Conservation (phyloP, 2,329 filamentous ascomycete genomes). For the Calonectria ilicicola region DNA sequence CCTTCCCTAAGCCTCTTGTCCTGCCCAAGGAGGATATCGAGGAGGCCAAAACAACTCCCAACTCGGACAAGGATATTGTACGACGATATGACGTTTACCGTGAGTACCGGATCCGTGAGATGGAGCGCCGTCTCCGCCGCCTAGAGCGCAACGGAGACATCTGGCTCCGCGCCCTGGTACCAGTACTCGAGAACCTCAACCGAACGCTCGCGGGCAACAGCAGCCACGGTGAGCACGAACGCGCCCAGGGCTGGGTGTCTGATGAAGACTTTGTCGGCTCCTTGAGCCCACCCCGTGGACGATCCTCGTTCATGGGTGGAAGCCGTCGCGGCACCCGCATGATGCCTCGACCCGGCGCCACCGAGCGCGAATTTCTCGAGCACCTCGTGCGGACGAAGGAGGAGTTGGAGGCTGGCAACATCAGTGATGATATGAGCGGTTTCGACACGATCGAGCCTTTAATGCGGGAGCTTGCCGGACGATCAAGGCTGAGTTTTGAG, state of each 20-base stretch:
- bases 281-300: conserved; percentile 21
- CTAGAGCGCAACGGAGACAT: conserved; percentile 61
- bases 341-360: conserved; percentile 41
- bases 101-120: conserved; percentile 58
- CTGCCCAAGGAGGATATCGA: conserved; percentile 41
- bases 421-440: conserved; percentile 48
- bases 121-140: conserved; percentile 59
- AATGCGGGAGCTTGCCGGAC: conserved; percentile 57
- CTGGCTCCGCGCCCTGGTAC: conserved; percentile 57
- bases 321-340: conserved; percentile 31
- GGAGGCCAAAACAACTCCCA: conserved; percentile 25
- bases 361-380: conserved; percentile 45
- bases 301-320: conserved; percentile 18
- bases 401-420: conserved; percentile 40
- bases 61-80: conserved; percentile 50
- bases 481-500: conserved; percentile 42
- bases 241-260: conserved; percentile 45
- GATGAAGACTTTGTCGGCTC: conserved; percentile 44
- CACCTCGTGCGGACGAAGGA: conserved; percentile 42
- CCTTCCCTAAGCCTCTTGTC: conserved; percentile 34
- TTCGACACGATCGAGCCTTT: conserved; percentile 57
- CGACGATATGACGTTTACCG: conserved; percentile 55
- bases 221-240: conserved; percentile 28
- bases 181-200: conserved; percentile 59
- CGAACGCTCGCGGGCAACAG: conserved; percentile 44